Conservation (phyloP, 176 grass and related monocot species). For the Oryza punctata region DNA sequence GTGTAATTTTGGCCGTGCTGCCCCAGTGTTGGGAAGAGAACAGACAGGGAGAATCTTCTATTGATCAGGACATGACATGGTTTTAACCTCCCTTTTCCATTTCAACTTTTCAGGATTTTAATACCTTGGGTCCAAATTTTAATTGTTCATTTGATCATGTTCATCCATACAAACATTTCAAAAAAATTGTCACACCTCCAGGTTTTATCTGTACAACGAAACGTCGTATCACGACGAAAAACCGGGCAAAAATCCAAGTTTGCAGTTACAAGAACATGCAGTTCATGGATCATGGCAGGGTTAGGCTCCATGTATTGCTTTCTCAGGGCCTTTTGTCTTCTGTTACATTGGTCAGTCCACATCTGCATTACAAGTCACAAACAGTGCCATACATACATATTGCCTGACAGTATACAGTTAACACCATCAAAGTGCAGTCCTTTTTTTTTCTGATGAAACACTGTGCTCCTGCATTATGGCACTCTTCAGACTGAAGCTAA, state of each 20-base stretch:
- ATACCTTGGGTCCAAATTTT: conserved; percentile 9
- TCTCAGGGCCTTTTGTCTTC: conserved; percentile 11
- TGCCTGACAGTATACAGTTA: conserved; percentile 1
- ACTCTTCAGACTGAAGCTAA: neutral
- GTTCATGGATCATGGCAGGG: conserved; percentile 8
- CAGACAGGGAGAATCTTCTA: conserved; percentile 47
- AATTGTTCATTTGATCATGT: conserved; percentile 3
- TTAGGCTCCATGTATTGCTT: conserved; percentile 28
- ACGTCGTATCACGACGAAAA: conserved; percentile 3
- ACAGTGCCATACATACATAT: conserved; percentile 7
- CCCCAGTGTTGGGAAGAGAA: conserved; percentile 22
- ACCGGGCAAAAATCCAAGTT: neutral
- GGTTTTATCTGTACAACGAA: conserved; percentile 8
- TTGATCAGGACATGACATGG: conserved; percentile 34
- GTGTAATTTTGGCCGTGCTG: conserved; percentile 28
- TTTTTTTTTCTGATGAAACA: neutral
- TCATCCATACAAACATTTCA: neutral
- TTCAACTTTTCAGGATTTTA: conserved; percentile 7
- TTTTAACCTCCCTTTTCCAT: neutral
- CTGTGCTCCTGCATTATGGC: neutral
- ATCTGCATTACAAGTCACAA: conserved; percentile 12
- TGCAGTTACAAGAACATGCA: conserved; percentile 20
- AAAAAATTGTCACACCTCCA: neutral
- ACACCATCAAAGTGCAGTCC: conserved; percentile 13
- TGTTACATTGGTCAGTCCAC: conserved; percentile 20